Conservation (phyloP, 2,329 filamentous ascomycete species). For the Fonsecaea nubica region DNA sequence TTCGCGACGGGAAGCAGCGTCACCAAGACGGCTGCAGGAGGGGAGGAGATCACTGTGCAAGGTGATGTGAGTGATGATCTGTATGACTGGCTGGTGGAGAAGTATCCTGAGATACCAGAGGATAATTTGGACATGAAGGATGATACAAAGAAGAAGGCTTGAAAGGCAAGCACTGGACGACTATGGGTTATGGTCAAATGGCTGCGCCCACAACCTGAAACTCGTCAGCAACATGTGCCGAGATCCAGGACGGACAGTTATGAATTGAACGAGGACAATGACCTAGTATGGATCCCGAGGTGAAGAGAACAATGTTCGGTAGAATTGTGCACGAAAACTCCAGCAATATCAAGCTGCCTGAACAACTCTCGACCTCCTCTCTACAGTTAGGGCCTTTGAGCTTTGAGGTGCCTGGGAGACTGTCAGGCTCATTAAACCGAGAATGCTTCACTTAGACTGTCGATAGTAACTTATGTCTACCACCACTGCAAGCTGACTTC, state of each 20-base stretch:
- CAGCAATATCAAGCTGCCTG: not conserved
- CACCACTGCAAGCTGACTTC: not conserved
- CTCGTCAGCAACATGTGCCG: not conserved
- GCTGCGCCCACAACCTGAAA: not conserved
- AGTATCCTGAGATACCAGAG: conserved; percentile 83
- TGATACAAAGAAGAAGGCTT: conserved; percentile 81
- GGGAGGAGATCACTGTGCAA: conserved; percentile 97
- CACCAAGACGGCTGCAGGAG: conserved; percentile 82
- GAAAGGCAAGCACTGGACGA: conserved; percentile 5
- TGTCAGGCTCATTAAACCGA: not conserved
- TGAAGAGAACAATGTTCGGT: not conserved
- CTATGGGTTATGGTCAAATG: not conserved
- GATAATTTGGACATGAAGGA: conserved; percentile 97
- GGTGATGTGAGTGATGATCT: conserved; percentile 96
- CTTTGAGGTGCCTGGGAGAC: not conserved
- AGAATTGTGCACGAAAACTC: not conserved
- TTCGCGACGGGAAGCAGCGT: conserved; percentile 94
- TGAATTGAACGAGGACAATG: not conserved
- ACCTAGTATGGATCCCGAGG: not conserved
- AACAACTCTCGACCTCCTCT: not conserved
- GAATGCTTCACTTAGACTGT: not conserved
- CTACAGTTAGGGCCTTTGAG: not conserved
- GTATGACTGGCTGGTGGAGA: conserved; percentile 85
- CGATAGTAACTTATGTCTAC: not conserved
- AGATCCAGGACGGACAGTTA: not conserved